phyloP scores from a whole-genome alignment of 2,329 filamentous ascomycete species.

The Sporothrix brasiliensis region DNA sequence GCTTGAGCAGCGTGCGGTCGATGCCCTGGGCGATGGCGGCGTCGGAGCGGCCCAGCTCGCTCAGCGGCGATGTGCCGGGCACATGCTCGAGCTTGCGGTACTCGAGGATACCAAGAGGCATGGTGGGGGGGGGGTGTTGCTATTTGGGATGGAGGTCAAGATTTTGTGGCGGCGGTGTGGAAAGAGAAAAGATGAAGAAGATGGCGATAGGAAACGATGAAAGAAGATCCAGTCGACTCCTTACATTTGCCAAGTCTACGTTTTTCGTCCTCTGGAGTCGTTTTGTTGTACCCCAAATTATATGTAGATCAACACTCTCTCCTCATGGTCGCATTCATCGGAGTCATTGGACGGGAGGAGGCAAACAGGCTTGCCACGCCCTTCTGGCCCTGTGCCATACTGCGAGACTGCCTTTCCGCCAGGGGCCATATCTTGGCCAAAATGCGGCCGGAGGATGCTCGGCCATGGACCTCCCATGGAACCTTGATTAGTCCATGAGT shows the following conservation, averaged over 20 bases:
- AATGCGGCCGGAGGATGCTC: not conserved
- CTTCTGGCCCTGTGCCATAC: no score
- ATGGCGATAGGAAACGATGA: not conserved
- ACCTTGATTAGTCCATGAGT: not conserved
- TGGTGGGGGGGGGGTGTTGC: slow-evolving; percentile 24
- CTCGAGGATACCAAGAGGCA: slow-evolving; percentile 39
- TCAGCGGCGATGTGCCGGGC: slow-evolving; percentile 39
- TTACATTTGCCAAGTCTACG: not conserved
- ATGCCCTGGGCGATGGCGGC: slow-evolving; percentile 34
- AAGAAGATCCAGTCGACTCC: not conserved
- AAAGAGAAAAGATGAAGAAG: not conserved
- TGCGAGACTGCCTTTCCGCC: no score
- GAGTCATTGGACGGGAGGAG: not conserved
- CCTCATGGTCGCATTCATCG: slow-evolving; percentile 12
- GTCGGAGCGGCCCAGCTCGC: slow-evolving; percentile 36
- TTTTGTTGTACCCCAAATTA: not conserved
- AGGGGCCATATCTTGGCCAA: not conserved
- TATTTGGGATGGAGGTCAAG: no score
- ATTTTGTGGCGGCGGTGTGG: not conserved
- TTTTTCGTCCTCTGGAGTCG: not conserved
- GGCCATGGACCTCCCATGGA: not conserved
- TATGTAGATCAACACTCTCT: not conserved
- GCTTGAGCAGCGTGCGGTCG: slow-evolving; percentile 38
- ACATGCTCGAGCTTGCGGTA: slow-evolving; percentile 40
- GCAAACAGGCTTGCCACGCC: no score